phyloP scores from a whole-genome alignment of 1,139 yeast genomes.

The Zhuliangozyma parablackwelliae region DNA sequence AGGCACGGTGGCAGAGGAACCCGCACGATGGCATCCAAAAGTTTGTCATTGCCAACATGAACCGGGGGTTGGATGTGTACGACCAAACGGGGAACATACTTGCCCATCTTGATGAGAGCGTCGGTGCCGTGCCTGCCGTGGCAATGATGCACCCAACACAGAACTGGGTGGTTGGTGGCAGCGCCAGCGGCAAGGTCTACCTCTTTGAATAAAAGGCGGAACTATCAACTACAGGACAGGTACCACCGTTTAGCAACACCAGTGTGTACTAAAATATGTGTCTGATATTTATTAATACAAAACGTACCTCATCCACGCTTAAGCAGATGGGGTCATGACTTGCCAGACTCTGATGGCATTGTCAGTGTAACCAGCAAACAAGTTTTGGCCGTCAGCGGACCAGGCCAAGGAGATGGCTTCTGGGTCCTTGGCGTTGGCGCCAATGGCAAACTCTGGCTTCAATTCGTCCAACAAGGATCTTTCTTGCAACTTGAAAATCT shows the following conservation, averaged over 20 bases:
- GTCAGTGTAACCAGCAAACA: conserved; percentile 99
- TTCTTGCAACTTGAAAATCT: conserved; percentile 97
- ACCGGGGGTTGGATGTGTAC: conserved; percentile 76
- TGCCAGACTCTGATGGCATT: conserved; percentile 99
- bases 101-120: conserved; percentile 62
- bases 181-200: conserved; percentile 89
- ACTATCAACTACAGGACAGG: not conserved
- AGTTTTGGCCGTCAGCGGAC: conserved; percentile 99
- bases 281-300: too few relatives aligned
- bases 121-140: conserved; percentile 93
- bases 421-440: conserved; percentile 93
- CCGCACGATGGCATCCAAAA: conserved; percentile 76
- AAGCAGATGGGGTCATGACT: conserved; percentile 88
- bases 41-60: conserved; percentile 91
- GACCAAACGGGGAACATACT: conserved; percentile 70
- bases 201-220: conserved; percentile 35
- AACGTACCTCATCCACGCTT: conserved; percentile 12
- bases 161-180: conserved; percentile 91
- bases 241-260: not conserved
- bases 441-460: conserved; percentile 94
- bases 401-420: conserved; percentile 97
- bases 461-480: conserved; percentile 95
- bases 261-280: not conserved
- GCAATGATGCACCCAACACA: conserved; percentile 74
- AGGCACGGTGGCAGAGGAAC: conserved; percentile 72